Percentiles rank a stretch among this genome's conserved stretches.
phyloP scores from a whole-genome alignment of 73 alveolate species.

The Breviolum minutum region DNA sequence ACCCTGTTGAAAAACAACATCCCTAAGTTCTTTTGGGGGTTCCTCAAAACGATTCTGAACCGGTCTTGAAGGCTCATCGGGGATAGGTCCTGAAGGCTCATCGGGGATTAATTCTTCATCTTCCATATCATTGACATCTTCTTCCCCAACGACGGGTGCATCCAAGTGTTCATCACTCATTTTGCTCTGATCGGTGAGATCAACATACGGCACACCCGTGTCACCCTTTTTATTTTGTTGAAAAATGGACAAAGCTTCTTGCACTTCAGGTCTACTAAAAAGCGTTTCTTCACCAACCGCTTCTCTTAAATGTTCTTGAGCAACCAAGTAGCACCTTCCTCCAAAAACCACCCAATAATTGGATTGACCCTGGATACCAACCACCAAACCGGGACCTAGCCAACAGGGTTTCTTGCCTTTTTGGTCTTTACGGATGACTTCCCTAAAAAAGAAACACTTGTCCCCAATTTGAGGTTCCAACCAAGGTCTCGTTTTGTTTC shows the following conservation, averaged over 20 bases:
- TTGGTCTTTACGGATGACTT: neutral
- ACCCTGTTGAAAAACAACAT: neutral
- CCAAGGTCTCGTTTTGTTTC: neutral
- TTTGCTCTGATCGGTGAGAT: neutral
- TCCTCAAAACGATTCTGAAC: neutral
- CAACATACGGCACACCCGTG: neutral
- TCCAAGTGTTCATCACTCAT: neutral
- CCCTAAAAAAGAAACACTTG: conserved; percentile 1
- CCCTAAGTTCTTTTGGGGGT: neutral
- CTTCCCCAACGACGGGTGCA: neutral
- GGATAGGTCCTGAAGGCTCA: neutral
- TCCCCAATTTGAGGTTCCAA: neutral
- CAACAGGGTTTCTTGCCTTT: neutral
- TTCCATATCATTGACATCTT: neutral
- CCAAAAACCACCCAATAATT: conserved; percentile 11
- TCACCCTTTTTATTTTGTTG: neutral
- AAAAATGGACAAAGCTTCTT: neutral
- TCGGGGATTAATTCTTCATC: neutral
- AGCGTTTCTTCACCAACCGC: neutral
- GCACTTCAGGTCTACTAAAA: neutral
- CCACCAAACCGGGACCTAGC: conserved; percentile 7
- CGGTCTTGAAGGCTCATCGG: neutral
- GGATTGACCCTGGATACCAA: neutral
- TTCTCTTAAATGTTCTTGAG: conserved; percentile 12
- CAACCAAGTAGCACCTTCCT: conserved; percentile 15